Base-by-base conservation (phyloP, 495 filamentous ascomycete species). In the Lichenothelia convexa region DNA sequence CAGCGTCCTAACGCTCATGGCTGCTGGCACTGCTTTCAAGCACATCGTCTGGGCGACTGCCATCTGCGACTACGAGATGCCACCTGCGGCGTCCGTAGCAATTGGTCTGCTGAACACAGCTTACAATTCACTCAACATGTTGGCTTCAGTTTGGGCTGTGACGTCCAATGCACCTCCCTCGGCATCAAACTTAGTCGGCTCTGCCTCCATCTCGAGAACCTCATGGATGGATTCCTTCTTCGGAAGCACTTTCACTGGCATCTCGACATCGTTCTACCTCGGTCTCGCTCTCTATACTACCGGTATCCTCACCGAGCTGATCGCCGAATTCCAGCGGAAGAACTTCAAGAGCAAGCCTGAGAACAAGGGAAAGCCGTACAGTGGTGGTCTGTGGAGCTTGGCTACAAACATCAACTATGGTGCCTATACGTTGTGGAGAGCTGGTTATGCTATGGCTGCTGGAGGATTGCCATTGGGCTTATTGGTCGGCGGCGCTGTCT, bases 391-490 rank as follows among this genome's bases (percentile, higher is more conserved):
- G 13, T 45, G 30, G 11, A 26, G 38, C 7, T 8, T 32, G 12
- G 34, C 40, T 15, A 30, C 29, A 34, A 40, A 45, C 24, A 38
- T 42, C 34, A 45, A 45, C 22, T 45, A 45, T 30, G 30, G 27
- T 29, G 43, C 33, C 2, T 45, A 45, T 30, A 43, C 30, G 32
- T 34, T 45, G 15, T 45, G 40, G 40, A 21, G 43, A 6, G 23
- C 30, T 0, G 43, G 43, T 1, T 42, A 42, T 26, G 17, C 30
- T 20, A 2, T 43, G 20, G 17, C 20, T 13, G 26, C 21, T 32
- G 38, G 32, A 11, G 39, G 43, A 2, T 42, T 29, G 43, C 12
- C 12, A 2, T 22, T 20, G 39, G 20, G 11, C 12, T 31, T 4
- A 7, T 9, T 42, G 15, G 15, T 30, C 11, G 39, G 9, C 8